phyloP scores from a whole-genome alignment of 768 basidiomycete species.

The Saitozyma podzolica region DNA sequence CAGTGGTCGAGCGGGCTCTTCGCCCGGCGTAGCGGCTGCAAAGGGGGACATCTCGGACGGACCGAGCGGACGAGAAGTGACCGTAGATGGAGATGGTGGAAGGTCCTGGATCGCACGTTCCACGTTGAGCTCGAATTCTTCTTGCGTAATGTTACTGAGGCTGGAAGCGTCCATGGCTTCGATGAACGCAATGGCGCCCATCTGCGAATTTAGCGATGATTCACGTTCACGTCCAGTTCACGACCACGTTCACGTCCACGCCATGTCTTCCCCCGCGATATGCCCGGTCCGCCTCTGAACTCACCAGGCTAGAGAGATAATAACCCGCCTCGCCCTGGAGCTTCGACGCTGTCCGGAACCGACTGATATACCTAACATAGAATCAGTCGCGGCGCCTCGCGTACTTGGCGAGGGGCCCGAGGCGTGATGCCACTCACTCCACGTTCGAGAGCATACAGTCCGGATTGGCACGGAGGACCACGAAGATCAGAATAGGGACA shows the following conservation, averaged over 20 bases:
- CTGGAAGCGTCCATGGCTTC: conserved; percentile 97
- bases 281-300: background rate
- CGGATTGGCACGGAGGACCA: conserved; percentile 92
- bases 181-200: conserved; percentile 94
- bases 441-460: conserved; percentile 90
- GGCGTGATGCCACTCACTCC: conserved; percentile 61
- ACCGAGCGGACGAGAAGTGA: conserved; percentile 55
- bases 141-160: conserved; percentile 87
- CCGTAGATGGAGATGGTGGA: conserved; percentile 76
- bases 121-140: conserved; percentile 85
- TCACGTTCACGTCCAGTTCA: too few relatives aligned
- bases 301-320: conserved; percentile 89
- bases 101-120: conserved; percentile 63
- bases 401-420: too few relatives aligned
- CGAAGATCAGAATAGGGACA: conserved; percentile 88
- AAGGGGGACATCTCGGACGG: conserved; percentile 49
- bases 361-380: conserved; percentile 77
- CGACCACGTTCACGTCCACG: too few relatives aligned
- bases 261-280: background rate
- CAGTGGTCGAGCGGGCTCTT: conserved; percentile 83
- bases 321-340: conserved; percentile 95
- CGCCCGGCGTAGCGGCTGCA: conserved; percentile 57
- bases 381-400: background rate
- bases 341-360: conserved; percentile 85
- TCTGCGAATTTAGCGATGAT: conserved; percentile 57